A percentile compares a stretch with the other conserved stretches of the same genome.
Evolutionary conservation across 2,329 filamentous ascomycete species (phyloP).

Genomic region (Xylaria sp.): DNA sequence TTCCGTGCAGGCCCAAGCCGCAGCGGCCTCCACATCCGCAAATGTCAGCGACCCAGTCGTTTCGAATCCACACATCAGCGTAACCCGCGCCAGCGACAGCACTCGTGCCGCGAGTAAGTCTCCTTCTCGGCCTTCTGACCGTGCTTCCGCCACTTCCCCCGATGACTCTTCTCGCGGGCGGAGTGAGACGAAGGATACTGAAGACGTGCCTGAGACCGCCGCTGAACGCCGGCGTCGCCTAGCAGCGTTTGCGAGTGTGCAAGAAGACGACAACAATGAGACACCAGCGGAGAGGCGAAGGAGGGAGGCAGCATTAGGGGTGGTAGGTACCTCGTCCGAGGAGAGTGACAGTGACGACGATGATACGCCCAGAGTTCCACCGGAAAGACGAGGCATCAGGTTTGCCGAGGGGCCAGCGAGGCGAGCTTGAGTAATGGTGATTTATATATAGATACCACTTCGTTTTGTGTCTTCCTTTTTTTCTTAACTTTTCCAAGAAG

Average conservation of each 20-base stretch:
- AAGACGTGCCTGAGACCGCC: slow-evolving; percentile 61
- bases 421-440: slow-evolving; percentile 25
- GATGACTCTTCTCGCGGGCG: slow-evolving; percentile 30
- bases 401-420: slow-evolving; percentile 59
- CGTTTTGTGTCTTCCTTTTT: background rate
- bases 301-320: slow-evolving; percentile 74
- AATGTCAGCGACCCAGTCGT: slow-evolving; percentile 1
- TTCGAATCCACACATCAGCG: slow-evolving; percentile 32
- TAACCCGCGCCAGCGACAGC: slow-evolving; percentile 39
- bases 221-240: slow-evolving; percentile 72
- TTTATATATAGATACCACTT: background rate
- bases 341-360: slow-evolving; percentile 64
- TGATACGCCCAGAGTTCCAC: slow-evolving; percentile 59
- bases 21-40: background rate
- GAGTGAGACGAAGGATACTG: slow-evolving; percentile 27
- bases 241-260: slow-evolving; percentile 54
- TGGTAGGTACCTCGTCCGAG: slow-evolving; percentile 50
- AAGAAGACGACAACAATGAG: slow-evolving; percentile 58
- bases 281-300: slow-evolving; percentile 77
- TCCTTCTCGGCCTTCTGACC: slow-evolving; percentile 18
- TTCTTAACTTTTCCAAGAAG: background rate
- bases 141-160: background rate
- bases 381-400: slow-evolving; percentile 61
- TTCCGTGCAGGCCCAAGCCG: background rate
- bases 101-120: slow-evolving; percentile 30